Conservation (phyloP, 208 protist species). For the Naegleria fowleri region DNA sequence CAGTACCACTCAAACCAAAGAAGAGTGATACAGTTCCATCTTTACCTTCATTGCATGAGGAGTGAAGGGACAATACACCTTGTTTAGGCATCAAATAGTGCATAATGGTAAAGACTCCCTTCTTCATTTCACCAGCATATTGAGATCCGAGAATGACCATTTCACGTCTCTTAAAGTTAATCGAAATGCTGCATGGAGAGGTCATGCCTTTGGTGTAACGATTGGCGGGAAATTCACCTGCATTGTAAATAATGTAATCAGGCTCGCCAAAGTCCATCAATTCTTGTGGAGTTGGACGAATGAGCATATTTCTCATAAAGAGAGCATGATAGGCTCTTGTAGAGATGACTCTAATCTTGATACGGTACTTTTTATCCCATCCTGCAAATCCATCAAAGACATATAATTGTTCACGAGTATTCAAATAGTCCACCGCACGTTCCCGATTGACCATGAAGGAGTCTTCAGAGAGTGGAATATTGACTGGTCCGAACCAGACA, state of each 20-base stretch:
- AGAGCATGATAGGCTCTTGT: slow-evolving; percentile 86
- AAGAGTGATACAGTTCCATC: slow-evolving; percentile 69
- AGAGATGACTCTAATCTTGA: slow-evolving; percentile 85
- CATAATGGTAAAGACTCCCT: slow-evolving; percentile 92
- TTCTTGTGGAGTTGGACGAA: slow-evolving; percentile 77
- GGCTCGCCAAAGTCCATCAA: slow-evolving; percentile 81
- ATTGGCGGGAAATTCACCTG: slow-evolving; percentile 77
- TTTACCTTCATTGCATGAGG: slow-evolving; percentile 74
- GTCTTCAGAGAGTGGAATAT: slow-evolving; percentile 76
- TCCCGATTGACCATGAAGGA: slow-evolving; percentile 81
- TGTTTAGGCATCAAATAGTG: slow-evolving; percentile 86
- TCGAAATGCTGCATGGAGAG: slow-evolving; percentile 59
- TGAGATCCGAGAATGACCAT: slow-evolving; percentile 89
- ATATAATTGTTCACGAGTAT: slow-evolving; percentile 77
- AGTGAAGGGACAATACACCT: slow-evolving; percentile 84
- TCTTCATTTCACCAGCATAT: slow-evolving; percentile 97
- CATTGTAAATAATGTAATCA: slow-evolving; percentile 90
- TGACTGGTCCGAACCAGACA: slow-evolving; percentile 88
- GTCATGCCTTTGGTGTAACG: slow-evolving; percentile 63
- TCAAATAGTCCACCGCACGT: slow-evolving; percentile 82
- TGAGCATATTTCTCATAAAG: slow-evolving; percentile 94
- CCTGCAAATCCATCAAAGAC: slow-evolving; percentile 87
- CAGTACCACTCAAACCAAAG: slow-evolving; percentile 80
- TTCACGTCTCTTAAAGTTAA: slow-evolving; percentile 73
- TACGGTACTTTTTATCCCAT: slow-evolving; percentile 75